These are phyloP conservation scores for Saraca asoca DNA, from an alignment of 331 rosid species.

Conservation along the genomic window DNA sequence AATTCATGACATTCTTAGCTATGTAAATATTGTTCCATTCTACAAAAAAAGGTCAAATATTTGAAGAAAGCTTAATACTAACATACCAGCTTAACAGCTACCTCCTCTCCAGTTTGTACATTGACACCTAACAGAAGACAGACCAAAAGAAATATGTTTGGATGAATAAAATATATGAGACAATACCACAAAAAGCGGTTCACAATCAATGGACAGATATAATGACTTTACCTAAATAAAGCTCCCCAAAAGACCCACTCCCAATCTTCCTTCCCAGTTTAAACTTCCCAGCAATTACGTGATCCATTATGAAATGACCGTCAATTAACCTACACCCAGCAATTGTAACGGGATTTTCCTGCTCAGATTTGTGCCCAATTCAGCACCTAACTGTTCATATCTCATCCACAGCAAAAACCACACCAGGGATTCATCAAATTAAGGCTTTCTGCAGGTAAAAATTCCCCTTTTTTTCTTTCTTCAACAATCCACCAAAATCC, in stretches of 20 bases:
- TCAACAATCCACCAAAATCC: conserved; percentile 38
- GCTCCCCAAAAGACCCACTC: conserved; percentile 99
- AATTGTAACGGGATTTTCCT: conserved; percentile 33
- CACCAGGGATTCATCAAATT: conserved; percentile 39
- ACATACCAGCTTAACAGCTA: conserved; percentile 97
- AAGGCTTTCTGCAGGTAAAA: conserved; percentile 28
- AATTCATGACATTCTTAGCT: conserved; percentile 16
- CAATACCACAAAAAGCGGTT: conserved; percentile 26
- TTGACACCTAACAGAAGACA: conserved; percentile 64
- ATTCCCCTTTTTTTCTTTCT: conserved; percentile 28
- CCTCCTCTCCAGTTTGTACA: conserved; percentile 97
- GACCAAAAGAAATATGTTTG: conserved; percentile 13
- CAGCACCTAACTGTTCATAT: conserved; percentile 44
- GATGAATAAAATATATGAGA: conserved; percentile 1
- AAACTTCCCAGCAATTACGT: conserved; percentile 86
- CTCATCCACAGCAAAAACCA: conserved; percentile 33
- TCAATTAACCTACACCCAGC: conserved; percentile 39
- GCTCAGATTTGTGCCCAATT: conserved; percentile 50
- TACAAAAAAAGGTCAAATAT: background rate
- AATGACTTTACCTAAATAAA: conserved; percentile 65
- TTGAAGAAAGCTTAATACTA: conserved; percentile 40
- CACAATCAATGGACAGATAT: background rate
- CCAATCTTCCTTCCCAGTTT: conserved; percentile 98
- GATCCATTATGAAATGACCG: conserved; percentile 75
- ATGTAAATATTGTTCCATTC: conserved; percentile 12